phyloP scores from a whole-genome alignment of 305 asterid species.

The Lippia alba region DNA sequence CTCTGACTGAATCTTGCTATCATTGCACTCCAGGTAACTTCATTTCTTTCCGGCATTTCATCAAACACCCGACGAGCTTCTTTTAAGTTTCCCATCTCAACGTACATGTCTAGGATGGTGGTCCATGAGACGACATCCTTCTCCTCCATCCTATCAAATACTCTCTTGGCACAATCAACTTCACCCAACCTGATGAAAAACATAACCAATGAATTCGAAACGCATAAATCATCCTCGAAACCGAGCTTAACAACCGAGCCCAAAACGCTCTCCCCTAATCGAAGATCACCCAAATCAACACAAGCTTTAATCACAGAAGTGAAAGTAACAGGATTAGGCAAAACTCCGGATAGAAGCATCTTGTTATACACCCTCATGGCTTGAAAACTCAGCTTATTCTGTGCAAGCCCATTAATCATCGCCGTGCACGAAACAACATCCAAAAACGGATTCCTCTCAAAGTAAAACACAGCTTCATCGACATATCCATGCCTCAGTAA shows the following conservation, averaged over 20 bases:
- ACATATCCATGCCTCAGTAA: conserved; percentile 62
- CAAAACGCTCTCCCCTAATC: conserved; percentile 60
- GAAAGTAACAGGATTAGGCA: conserved; percentile 74
- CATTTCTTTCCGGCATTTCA: conserved; percentile 83
- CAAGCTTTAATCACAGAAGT: conserved; percentile 66
- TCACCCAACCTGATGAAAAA: conserved; percentile 57
- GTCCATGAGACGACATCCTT: conserved; percentile 92
- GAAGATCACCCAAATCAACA: conserved; percentile 56
- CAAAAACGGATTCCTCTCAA: conserved; percentile 55
- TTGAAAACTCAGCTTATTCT: conserved; percentile 54
- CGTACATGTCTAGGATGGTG: conserved; percentile 66
- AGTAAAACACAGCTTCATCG: conserved; percentile 65
- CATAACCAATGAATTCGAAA: conserved; percentile 70
- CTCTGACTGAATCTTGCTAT: conserved; percentile 75
- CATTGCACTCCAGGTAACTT: conserved; percentile 88
- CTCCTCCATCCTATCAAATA: conserved; percentile 57
- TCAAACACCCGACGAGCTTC: conserved; percentile 75
- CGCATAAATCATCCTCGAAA: conserved; percentile 52
- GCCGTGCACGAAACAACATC: conserved; percentile 75
- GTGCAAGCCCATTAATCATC: conserved; percentile 69
- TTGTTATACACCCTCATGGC: conserved; percentile 54
- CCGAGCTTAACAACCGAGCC: conserved; percentile 67
- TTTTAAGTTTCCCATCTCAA: conserved; percentile 58
- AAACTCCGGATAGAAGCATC: conserved; percentile 59
- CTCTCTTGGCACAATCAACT: conserved; percentile 53